Evolutionary conservation across 2,329 filamentous ascomycete species (phyloP).

Genomic region (Raffaelea ambrosiae): DNA sequence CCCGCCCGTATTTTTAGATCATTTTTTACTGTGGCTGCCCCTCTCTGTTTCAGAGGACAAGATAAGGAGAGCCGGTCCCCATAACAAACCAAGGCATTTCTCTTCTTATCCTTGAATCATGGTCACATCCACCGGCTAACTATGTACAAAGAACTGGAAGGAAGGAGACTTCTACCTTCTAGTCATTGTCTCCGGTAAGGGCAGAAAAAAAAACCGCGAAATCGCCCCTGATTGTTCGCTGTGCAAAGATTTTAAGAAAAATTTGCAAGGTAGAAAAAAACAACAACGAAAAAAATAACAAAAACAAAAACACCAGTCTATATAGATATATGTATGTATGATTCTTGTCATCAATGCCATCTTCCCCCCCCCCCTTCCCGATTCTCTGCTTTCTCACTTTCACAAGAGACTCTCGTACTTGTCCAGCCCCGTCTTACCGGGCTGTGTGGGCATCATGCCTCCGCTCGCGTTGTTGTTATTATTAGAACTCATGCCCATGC

Average conservation of each 20-base stretch:
- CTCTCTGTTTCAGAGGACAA: too few species aligned
- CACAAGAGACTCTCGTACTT: constrained; percentile 61
- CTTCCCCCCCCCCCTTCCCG: background rate
- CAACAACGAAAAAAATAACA: background rate
- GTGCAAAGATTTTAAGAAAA: background rate
- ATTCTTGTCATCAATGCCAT: too few species aligned
- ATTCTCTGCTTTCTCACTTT: background rate
- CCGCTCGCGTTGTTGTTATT: constrained; percentile 15
- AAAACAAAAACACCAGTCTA: background rate
- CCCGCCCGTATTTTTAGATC: too few species aligned
- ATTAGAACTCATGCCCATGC: too few species aligned
- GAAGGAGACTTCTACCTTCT: too few species aligned
- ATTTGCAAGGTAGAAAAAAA: background rate
- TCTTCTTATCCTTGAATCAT: too few species aligned
- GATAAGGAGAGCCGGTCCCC: too few species aligned
- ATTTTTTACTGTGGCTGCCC: too few species aligned
- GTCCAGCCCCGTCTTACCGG: constrained; percentile 47
- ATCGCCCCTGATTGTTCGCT: background rate
- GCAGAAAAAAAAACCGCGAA: background rate
- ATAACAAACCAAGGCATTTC: too few species aligned
- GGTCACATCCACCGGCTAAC: too few species aligned
- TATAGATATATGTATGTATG: background rate
- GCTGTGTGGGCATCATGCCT: constrained; percentile 21
- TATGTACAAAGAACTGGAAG: too few species aligned
- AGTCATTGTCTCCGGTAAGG: too few species aligned